These are phyloP conservation scores for Mariannaea sp. DNA, from an alignment of 2,329 filamentous ascomycete genomes.

Conservation along the genomic window DNA sequence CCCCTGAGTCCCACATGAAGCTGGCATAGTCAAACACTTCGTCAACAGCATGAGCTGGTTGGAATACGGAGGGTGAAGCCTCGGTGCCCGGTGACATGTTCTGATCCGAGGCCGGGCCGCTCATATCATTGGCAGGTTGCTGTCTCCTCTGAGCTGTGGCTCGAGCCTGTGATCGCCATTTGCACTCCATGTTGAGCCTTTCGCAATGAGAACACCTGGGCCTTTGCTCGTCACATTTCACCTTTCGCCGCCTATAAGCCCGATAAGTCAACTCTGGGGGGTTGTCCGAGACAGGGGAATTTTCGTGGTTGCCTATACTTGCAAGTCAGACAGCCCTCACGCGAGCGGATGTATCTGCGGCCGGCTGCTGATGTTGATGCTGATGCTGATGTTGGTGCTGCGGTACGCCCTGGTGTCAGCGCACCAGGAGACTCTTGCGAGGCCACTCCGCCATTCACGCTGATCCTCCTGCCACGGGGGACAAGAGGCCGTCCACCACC, in stretches of 20 bases:
- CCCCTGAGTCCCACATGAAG: conserved; percentile 53
- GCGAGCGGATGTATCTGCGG: conserved; percentile 35
- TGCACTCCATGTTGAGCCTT: conserved; percentile 56
- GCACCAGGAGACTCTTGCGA: conserved; percentile 13
- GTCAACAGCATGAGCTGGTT: conserved; percentile 43
- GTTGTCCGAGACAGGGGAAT: neutral
- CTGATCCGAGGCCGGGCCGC: conserved; percentile 22
- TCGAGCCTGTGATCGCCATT: conserved; percentile 49
- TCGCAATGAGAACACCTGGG: conserved; percentile 57
- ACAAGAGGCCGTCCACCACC: conserved; percentile 27
- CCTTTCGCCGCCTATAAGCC: conserved; percentile 50
- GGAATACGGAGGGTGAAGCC: conserved; percentile 36
- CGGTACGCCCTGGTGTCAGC: conserved; percentile 20
- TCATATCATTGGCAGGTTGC: conserved; percentile 9
- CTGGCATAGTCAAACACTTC: conserved; percentile 54
- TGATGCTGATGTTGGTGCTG: too few relatives aligned
- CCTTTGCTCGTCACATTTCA: conserved; percentile 56
- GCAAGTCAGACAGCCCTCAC: conserved; percentile 49
- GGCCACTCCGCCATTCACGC: conserved; percentile 8
- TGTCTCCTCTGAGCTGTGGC: conserved; percentile 29
- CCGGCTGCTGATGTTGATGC: too few relatives aligned
- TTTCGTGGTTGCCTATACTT: conserved; percentile 40
- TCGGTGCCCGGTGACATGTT: conserved; percentile 38
- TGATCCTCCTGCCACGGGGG: conserved; percentile 23
- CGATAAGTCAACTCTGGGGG: conserved; percentile 17